A percentile compares a stretch with the other conserved stretches of the same genome.
phyloP scores from a whole-genome alignment of 2,329 filamentous ascomycete genomes.

The Graphilbum fragrans region DNA sequence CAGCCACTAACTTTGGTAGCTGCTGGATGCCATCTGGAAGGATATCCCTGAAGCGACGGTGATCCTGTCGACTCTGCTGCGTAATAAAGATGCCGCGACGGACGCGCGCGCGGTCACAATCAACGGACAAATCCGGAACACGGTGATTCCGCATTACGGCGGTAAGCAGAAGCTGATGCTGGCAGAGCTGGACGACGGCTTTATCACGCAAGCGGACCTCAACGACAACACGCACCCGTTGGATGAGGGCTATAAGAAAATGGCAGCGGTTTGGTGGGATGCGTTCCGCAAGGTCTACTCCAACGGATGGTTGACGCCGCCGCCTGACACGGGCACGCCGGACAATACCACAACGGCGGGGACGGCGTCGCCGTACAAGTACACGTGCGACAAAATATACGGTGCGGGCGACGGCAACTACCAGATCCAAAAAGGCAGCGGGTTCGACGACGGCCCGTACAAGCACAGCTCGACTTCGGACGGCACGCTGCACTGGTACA shows the following conservation, averaged over 20 bases:
- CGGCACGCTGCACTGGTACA: not conserved
- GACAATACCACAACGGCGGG: not conserved
- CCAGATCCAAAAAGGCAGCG: not conserved
- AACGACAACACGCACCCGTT: conserved; percentile 1
- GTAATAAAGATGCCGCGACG: not conserved
- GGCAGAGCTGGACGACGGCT: conserved; percentile 1
- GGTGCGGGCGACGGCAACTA: not conserved
- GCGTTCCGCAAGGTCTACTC: not conserved
- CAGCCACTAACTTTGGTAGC: not conserved
- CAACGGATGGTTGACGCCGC: not conserved
- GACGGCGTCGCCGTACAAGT: not conserved
- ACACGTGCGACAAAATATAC: not conserved
- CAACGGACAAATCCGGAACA: not conserved
- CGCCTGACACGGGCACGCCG: not conserved
- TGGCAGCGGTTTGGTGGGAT: conserved; percentile 1
- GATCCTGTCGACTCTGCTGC: not conserved
- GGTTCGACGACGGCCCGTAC: not conserved
- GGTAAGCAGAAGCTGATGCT: not conserved
- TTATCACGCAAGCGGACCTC: not conserved
- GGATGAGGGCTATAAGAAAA: conserved; percentile 1
- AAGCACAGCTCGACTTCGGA: not conserved
- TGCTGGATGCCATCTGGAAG: not conserved
- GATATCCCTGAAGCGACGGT: not conserved
- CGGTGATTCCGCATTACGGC: not conserved
- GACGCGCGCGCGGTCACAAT: not conserved